Conservation (phyloP, 768 basidiomycete species). For the Suillus fuscotomentosus region DNA sequence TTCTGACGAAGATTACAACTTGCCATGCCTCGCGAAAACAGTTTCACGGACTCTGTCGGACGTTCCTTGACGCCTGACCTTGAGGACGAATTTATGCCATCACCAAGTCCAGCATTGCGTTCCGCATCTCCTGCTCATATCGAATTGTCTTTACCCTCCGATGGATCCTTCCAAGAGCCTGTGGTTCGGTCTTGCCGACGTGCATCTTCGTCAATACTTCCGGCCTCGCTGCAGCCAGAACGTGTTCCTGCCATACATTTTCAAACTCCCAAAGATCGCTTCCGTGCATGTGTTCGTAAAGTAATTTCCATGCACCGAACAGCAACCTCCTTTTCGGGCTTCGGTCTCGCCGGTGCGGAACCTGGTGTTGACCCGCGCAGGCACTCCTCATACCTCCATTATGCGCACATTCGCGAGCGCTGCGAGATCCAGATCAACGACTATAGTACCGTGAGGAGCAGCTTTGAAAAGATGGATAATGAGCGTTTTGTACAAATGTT, state of each 20-base stretch:
- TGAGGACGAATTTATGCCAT: slow-evolving; percentile 33
- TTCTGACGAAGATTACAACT: neutral
- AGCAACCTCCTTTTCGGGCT: slow-evolving; percentile 26
- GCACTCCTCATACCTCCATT: slow-evolving; percentile 51
- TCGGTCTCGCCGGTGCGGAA: slow-evolving; percentile 55
- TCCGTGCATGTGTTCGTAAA: slow-evolving; percentile 55
- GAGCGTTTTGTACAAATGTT: slow-evolving; percentile 59
- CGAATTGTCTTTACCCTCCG: slow-evolving; percentile 13
- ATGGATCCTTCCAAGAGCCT: neutral
- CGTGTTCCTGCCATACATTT: slow-evolving; percentile 10
- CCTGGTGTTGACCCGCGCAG: slow-evolving; percentile 71
- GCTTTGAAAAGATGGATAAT: slow-evolving; percentile 57
- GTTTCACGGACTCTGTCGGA: slow-evolving; percentile 64
- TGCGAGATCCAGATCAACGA: slow-evolving; percentile 69
- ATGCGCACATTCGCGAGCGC: slow-evolving; percentile 55
- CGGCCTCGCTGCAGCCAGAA: slow-evolving; percentile 5
- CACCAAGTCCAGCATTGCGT: neutral
- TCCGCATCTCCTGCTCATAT: slow-evolving; percentile 14
- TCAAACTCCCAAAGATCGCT: slow-evolving; percentile 46
- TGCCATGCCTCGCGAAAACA: slow-evolving; percentile 64
- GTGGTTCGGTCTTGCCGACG: neutral
- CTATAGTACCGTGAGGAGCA: slow-evolving; percentile 58
- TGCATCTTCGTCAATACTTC: neutral
- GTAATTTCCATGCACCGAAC: slow-evolving; percentile 63
- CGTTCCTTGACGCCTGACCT: slow-evolving; percentile 67